A percentile compares a stretch with the other conserved stretches of the same genome.
phyloP scores from a whole-genome alignment of 2,329 filamentous ascomycete genomes.

The Trichoderma sp. region DNA sequence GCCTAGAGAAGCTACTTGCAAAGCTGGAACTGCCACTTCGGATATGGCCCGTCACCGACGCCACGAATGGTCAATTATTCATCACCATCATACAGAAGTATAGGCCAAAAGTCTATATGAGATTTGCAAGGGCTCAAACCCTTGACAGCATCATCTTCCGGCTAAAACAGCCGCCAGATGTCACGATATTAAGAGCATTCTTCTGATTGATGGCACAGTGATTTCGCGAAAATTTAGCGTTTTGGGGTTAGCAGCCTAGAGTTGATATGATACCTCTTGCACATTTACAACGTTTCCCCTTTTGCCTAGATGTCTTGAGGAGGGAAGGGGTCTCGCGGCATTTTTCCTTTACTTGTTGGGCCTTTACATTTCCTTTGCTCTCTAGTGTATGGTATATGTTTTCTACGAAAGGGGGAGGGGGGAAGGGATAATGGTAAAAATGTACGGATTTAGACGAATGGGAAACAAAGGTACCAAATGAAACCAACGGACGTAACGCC shows the following conservation, averaged over 20 bases:
- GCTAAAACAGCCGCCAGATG: not conserved
- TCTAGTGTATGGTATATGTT: not conserved
- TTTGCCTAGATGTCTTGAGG: not conserved
- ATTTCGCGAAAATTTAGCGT: not conserved
- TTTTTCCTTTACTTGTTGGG: not conserved
- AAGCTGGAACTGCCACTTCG: too few species aligned
- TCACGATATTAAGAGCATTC: not conserved
- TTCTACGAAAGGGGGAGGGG: not conserved
- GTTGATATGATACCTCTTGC: not conserved
- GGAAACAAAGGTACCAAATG: not conserved
- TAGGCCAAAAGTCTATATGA: not conserved
- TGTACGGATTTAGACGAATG: slow-evolving; percentile 1
- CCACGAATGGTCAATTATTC: not conserved
- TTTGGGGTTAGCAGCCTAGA: not conserved
- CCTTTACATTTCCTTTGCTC: not conserved
- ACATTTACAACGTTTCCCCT: not conserved
- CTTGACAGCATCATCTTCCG: not conserved
- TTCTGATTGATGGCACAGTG: not conserved
- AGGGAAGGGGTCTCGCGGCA: not conserved
- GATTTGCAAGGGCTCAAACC: not conserved
- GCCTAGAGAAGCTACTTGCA: not conserved
- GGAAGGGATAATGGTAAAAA: not conserved
- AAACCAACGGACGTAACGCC: not conserved
- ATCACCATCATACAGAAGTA: not conserved
- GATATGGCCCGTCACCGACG: too few species aligned